phyloP scores from a whole-genome alignment of 1,284 basidiomycete species.

The Trametes hirsuta region DNA sequence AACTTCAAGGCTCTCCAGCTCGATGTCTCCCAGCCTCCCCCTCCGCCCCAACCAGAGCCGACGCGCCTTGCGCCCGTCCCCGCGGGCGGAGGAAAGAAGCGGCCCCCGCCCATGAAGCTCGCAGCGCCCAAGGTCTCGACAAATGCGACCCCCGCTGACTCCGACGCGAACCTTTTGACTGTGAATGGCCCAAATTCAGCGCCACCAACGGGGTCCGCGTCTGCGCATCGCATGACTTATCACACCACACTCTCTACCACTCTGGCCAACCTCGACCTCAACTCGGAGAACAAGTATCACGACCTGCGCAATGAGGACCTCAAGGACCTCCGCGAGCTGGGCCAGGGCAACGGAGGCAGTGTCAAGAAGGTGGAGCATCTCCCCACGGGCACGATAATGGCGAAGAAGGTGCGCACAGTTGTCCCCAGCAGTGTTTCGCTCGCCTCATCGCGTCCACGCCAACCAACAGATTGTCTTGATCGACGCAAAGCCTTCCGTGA shows the following conservation, averaged over 20 bases:
- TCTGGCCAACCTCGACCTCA: constrained; percentile 74
- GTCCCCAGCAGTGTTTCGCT: background rate
- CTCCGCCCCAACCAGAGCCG: constrained; percentile 46
- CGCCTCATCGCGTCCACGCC: constrained; percentile 1
- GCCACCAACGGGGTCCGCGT: constrained; percentile 42
- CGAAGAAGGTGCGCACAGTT: constrained; percentile 78
- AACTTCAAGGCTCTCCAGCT: constrained; percentile 80
- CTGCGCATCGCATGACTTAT: constrained; percentile 60
- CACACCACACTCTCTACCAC: constrained; percentile 76
- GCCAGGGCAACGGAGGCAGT: constrained; percentile 97
- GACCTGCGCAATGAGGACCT: constrained; percentile 84
- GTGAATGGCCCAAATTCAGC: constrained; percentile 45
- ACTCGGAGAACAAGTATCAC: constrained; percentile 68
- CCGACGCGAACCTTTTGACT: constrained; percentile 42
- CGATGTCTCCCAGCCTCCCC: constrained; percentile 51
- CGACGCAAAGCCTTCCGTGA: constrained; percentile 95
- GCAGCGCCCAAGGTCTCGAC: constrained; percentile 50
- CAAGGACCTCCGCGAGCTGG: constrained; percentile 85
- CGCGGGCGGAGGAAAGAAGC: constrained; percentile 49
- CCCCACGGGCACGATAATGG: constrained; percentile 91
- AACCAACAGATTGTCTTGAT: constrained; percentile 87
- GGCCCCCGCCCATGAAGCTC: constrained; percentile 66
- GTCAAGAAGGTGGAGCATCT: constrained; percentile 94
- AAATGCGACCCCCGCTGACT: constrained; percentile 43
- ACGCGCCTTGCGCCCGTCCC: constrained; percentile 39